Percentiles rank a stretch among this genome's conserved stretches.
These are phyloP conservation scores for Nakaseomyces uthaithaninus DNA, from an alignment of 1,139 yeast species.

Conservation along the genomic window DNA sequence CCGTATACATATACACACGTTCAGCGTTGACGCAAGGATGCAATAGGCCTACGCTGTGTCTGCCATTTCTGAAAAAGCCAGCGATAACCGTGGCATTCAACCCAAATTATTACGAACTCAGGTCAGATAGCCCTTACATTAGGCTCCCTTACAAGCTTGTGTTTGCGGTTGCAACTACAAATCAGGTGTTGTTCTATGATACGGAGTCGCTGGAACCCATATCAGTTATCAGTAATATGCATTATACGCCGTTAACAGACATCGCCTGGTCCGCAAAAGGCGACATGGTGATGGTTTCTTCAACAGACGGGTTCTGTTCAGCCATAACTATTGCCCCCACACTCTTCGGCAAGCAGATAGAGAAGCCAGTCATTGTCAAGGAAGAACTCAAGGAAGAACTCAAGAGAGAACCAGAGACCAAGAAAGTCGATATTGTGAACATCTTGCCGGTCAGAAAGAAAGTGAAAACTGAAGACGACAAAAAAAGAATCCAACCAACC, in stretches of 20 bases:
- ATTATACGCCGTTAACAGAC: constrained; percentile 84
- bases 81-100: constrained; percentile 76
- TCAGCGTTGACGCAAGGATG: constrained; percentile 41
- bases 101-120: constrained; percentile 49
- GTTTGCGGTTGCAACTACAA: constrained; percentile 91
- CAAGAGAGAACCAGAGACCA: not conserved
- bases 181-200: constrained; percentile 74
- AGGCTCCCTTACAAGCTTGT: constrained; percentile 67
- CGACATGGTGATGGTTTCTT: constrained; percentile 58
- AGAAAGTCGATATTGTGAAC: constrained; percentile 14
- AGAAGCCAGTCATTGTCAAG: not conserved
- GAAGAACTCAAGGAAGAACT: not conserved
- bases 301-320: constrained; percentile 92
- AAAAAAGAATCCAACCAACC: no score
- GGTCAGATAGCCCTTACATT: constrained; percentile 24
- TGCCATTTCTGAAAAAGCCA: constrained; percentile 76
- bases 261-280: constrained; percentile 81
- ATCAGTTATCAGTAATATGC: constrained; percentile 69
- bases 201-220: constrained; percentile 63
- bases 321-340: constrained; percentile 44
- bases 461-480: not conserved
- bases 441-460: constrained; percentile 20
- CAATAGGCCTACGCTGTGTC: constrained; percentile 60
- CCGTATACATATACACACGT: constrained; percentile 71
- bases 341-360: constrained; percentile 42